phyloP scores from a whole-genome alignment of 768 basidiomycete species.

The Terana coerulea region DNA sequence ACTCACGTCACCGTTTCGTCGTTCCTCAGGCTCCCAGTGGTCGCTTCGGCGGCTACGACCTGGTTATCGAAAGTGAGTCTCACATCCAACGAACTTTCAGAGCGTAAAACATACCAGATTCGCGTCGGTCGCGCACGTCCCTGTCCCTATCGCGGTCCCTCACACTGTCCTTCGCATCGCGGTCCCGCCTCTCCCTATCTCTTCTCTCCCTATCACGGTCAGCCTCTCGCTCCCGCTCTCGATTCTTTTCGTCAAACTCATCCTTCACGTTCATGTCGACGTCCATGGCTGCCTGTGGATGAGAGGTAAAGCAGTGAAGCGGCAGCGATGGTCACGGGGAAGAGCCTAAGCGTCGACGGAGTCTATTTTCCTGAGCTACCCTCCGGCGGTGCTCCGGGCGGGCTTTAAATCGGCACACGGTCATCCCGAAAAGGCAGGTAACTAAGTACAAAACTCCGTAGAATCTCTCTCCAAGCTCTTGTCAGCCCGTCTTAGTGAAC shows the following conservation, averaged over 20 bases:
- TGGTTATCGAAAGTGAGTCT: slow-evolving; percentile 6
- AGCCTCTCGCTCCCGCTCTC: slow-evolving; percentile 39
- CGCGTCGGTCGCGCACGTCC: slow-evolving; percentile 50
- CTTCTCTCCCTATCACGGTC: slow-evolving; percentile 44
- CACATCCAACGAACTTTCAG: neutral
- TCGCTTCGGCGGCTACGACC: slow-evolving; percentile 41
- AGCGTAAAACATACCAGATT: slow-evolving; percentile 46
- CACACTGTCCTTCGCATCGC: slow-evolving; percentile 36
- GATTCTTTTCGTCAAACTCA: slow-evolving; percentile 61
- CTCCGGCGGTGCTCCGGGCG: slow-evolving; percentile 1
- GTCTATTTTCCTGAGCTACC: slow-evolving; percentile 10
- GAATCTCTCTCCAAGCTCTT: neutral
- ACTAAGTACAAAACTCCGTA: neutral
- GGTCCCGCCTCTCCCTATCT: slow-evolving; percentile 28
- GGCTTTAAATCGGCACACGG: slow-evolving; percentile 7
- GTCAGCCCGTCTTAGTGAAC: neutral
- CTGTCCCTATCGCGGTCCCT: slow-evolving; percentile 33
- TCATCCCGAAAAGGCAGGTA: neutral
- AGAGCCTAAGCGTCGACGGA: slow-evolving; percentile 5
- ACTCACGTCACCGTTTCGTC: slow-evolving; percentile 70
- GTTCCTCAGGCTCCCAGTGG: slow-evolving; percentile 84
- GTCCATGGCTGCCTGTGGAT: slow-evolving; percentile 48
- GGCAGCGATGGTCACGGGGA: slow-evolving; percentile 5
- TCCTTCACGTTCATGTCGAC: slow-evolving; percentile 81
- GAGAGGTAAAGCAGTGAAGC: neutral